Conservation (phyloP, 2,329 filamentous ascomycete genomes). For the Rhynchosporium agropyri region DNA sequence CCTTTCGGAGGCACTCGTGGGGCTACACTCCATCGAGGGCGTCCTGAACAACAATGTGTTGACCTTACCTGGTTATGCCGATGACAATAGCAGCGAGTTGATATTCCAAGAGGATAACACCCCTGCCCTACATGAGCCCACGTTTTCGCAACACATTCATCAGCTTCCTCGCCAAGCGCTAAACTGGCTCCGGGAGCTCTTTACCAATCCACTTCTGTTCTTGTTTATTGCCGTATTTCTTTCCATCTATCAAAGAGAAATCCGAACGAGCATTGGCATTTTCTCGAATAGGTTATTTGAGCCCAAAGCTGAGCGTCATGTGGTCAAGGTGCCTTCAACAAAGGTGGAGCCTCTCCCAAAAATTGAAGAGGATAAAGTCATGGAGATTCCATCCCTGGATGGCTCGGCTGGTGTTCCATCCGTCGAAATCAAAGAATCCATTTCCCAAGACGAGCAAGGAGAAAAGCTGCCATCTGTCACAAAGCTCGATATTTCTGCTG, state of each 20-base stretch:
- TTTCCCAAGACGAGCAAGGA: neutral
- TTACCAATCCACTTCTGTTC: slow-evolving; percentile 52
- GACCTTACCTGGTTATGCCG: slow-evolving; percentile 2
- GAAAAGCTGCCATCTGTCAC: slow-evolving; percentile 3
- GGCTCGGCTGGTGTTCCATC: slow-evolving; percentile 17
- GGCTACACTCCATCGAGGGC: slow-evolving; percentile 69
- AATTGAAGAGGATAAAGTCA: slow-evolving; percentile 22
- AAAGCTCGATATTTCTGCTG: slow-evolving; percentile 18
- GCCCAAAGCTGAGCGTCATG: neutral
- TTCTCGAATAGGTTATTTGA: neutral
- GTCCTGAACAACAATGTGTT: neutral
- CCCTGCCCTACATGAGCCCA: slow-evolving; percentile 41
- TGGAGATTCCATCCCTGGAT: slow-evolving; percentile 18
- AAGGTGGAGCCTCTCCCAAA: slow-evolving; percentile 17
- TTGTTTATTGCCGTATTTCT: slow-evolving; percentile 43
- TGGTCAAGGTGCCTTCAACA: slow-evolving; percentile 5
- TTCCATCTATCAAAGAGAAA: slow-evolving; percentile 34
- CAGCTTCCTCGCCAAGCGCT: slow-evolving; percentile 54
- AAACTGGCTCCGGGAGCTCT: slow-evolving; percentile 55
- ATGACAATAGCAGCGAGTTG: slow-evolving; percentile 13
- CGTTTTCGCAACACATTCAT: slow-evolving; percentile 54
- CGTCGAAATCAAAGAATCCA: slow-evolving; percentile 6
- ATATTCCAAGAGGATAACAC: slow-evolving; percentile 19
- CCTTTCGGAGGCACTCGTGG: slow-evolving; percentile 65
- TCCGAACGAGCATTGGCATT: slow-evolving; percentile 42